Base-by-base conservation (phyloP, 2,329 filamentous ascomycete species). In the Mariannaea sp. region DNA sequence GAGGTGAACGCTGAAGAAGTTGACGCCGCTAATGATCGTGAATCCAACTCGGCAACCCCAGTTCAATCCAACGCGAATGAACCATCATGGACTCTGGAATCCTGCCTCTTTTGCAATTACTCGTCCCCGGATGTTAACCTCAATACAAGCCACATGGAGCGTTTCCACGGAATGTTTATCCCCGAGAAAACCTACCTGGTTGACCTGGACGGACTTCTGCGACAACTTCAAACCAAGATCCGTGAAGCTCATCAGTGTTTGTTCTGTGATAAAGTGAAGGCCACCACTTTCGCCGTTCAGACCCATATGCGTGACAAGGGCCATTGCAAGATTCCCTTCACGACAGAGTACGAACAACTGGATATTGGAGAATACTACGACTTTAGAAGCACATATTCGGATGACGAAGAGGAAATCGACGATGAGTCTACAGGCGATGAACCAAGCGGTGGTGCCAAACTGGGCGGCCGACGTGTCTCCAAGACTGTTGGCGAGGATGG, bases 251-350 rank as follows among this genome's bases (percentile, higher is more conserved):
- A 91, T 68, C 87, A 96, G 71, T 99, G 94, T 71, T 73, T 99
- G 40, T 92, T 87, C 69, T 99, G 94, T 70, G 87, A 89, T 69
- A 95, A 94, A 72, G 73, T 87, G 36, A 90, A 94, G 69, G 84
- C 87, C 58, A 92, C 87, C 10, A 80, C 88, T 0, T 85, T 87
- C 52, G 93, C 90, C 14, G 85, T 92, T 20, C 92, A 97, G 69
- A 97, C 92, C 1, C 94, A 99, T 71, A 99, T 99, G 94, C 87
- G 91, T 38, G 94, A 99, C 71, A 93, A 92, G 70, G 89, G 91
- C 1, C 94, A 99, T 74, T 97, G 93, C 81, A 96, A 92, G 82
- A 95, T 99, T 63, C 92, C 91, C 0, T 99, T 93, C 71, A 86
- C 87, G 45, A 88, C 86, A 0, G 90, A 97, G 69, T 87, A 89